Base-by-base conservation (phyloP, 768 basidiomycete genomes). In the Neoboletus magnificus region DNA sequence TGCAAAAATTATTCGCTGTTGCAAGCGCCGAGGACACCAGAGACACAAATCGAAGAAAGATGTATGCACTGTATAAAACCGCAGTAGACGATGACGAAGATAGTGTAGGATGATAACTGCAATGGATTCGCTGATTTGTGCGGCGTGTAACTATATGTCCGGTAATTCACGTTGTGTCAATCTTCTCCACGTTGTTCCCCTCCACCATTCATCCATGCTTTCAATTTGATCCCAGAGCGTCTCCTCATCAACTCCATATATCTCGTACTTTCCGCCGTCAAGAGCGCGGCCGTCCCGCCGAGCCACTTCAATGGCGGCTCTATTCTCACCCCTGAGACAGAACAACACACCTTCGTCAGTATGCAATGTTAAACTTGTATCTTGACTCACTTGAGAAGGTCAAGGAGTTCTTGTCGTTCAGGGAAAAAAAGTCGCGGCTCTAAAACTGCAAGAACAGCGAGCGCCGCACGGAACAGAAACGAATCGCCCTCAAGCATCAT, bases 401-500 rank as follows among this genome's bases (percentile, higher is more conserved):
- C 88, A 40, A 94, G 68, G 22, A 95, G 77, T 63, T 92, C 91
- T 50, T 77, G 80, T 54, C 82, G 77, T 55, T 94, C 91, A 0
- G 93, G 93, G 68, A 93, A 95, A 73, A 95, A 95, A 29, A 96
- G 73, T 2, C 93, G 82, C 5, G 90, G 81, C 68, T 96, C 93
- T 7, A 95, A 76, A 11, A 93, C 84, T 1, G 86, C 88, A 5
- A 96, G 77, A 13, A 95, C 82, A 1, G 82, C 91, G n/a, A 96
- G 79, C 0, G 90, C 82, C 12, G 85, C 86, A 25, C 93, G 89
- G 69, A 90, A 95, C 27, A 93, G 72, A 72, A 96, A 95, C 1
- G 93, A 82, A 65, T 96, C 93, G 10, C 93, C 93, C 69, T 96
- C 93, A 8, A 96, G 79, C 20, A 94, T 63, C 13, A 94, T 60